Evolutionary conservation across 2,329 filamentous ascomycete species (phyloP).

Genomic region (Byssoonygena ceratinophila): DNA sequence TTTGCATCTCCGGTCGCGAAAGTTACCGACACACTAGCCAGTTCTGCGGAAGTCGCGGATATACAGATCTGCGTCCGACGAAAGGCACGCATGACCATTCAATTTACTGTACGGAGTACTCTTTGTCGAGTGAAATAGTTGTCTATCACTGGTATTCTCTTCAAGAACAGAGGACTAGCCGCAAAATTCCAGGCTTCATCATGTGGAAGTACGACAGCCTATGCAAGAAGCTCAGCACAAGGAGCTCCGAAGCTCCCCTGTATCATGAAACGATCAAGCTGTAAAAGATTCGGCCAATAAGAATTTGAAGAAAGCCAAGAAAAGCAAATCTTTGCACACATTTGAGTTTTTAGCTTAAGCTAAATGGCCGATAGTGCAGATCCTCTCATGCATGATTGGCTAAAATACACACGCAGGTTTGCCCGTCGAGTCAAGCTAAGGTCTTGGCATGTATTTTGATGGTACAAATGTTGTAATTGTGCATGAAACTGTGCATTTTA

Average conservation of each 20-base stretch:
- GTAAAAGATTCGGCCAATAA: neutral
- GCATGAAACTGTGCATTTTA: neutral
- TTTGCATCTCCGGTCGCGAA: conserved; percentile 2
- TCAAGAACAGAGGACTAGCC: too few species aligned
- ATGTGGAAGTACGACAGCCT: too few species aligned
- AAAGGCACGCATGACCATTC: conserved; percentile 3
- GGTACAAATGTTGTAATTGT: neutral
- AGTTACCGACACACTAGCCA: conserved; percentile 1
- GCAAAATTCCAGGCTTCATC: too few species aligned
- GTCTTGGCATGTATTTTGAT: neutral
- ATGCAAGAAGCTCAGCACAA: too few species aligned
- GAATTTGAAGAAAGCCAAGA: neutral
- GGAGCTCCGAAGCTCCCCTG: neutral
- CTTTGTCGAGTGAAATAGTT: too few species aligned
- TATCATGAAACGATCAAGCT: neutral
- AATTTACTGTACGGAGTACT: neutral
- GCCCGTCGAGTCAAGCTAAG: too few species aligned
- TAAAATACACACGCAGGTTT: neutral
- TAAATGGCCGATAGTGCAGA: neutral
- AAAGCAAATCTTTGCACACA: neutral
- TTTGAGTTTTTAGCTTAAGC: neutral
- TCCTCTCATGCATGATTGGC: neutral
- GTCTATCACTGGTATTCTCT: too few species aligned
- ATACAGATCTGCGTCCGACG: conserved; percentile 6
- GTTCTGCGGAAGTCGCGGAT: conserved; percentile 6